These are phyloP conservation scores for Plantago coronopus DNA, from an alignment of 305 asterid species.

Conservation along the genomic window DNA sequence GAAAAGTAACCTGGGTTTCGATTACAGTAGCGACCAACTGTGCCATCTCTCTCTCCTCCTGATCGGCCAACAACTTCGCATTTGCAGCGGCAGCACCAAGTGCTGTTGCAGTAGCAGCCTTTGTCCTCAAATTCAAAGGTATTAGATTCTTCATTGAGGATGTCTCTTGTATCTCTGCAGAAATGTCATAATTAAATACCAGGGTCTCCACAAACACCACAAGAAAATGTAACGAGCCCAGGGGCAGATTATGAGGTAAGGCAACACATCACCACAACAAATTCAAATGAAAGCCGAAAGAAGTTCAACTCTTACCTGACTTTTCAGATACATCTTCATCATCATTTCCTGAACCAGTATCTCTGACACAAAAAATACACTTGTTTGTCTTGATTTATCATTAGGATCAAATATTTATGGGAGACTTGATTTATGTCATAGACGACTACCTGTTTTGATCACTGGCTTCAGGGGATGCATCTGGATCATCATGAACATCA, in stretches of 20 bases:
- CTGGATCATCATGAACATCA: constrained; percentile 35
- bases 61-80: constrained; percentile 83
- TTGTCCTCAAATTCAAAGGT: constrained; percentile 63
- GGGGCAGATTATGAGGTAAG: constrained; percentile 2
- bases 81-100: constrained; percentile 90
- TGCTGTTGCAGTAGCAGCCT: constrained; percentile 87
- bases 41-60: constrained; percentile 86
- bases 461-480: constrained; percentile 34
- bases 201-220: constrained; percentile 3
- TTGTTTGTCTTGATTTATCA: constrained; percentile 17
- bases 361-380: constrained; percentile 32
- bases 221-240: not conserved
- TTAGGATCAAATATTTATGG: constrained; percentile 16
- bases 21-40: constrained; percentile 58
- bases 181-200: constrained; percentile 15
- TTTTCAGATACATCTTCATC: constrained; percentile 35
- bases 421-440: not conserved
- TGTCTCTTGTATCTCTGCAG: constrained; percentile 37
- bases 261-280: not conserved
- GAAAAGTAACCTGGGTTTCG: constrained; percentile 62
- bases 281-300: too few species aligned
- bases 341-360: constrained; percentile 35
- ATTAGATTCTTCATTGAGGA: constrained; percentile 44
- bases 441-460: constrained; percentile 48
- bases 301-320: constrained; percentile 40